Evolutionary conservation across 2,329 filamentous ascomycete genomes (phyloP), one percentile per base, ranked within the genome.

Genomic region (Exserohilum rostratum): DNA sequence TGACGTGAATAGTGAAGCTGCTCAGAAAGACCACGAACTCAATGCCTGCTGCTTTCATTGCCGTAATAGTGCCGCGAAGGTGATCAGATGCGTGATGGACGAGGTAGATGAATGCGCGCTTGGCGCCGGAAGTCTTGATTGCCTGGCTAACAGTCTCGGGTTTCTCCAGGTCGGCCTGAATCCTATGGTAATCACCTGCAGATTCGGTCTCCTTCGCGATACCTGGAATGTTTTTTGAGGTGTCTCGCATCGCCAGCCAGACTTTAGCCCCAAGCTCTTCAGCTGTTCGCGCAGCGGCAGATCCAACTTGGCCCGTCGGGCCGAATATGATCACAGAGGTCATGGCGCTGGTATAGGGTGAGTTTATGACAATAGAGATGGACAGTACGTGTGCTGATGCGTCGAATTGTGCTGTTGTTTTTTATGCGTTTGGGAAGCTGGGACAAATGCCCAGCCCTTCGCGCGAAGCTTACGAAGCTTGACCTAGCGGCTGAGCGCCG

Each of bases 31-130:
- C 77, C 5, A 82, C 74, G 27, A 72, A 76, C 12, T 80, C 73
- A 27, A 82, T 70, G 0, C 81, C 82, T 2, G 72, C 73, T 11
- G 64, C 59, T 57, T 79, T 80, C 47, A 84, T 67, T 0, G 81
- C 78, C 53, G 69, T 58, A 46, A 81, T 60, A 12, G 73, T 71
- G 6, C 64, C 51, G 13, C 67, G 69, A 76, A 83, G 78, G 48
- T 73, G 53, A 56, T 82, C 78, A 1, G 61, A 10, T 0, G 67
- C 53, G 34, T 66, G 59, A n/a, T 67, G 59, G 5, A 71, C 61
- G 2, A 72, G 34, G 65, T 85, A 84, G 45, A 83, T 70, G 69
- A 83, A 84, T 2, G 81, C 82, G 10, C 66, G 62, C 40, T 74
- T 80, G 12, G 81, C 81, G 9, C 76, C 73, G 0, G 79, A 72